Percentiles rank a stretch among this genome's conserved stretches.
These are phyloP conservation scores for Trifolium subterraneum DNA, from an alignment of 306 rosid genomes.

Conservation along the genomic window DNA sequence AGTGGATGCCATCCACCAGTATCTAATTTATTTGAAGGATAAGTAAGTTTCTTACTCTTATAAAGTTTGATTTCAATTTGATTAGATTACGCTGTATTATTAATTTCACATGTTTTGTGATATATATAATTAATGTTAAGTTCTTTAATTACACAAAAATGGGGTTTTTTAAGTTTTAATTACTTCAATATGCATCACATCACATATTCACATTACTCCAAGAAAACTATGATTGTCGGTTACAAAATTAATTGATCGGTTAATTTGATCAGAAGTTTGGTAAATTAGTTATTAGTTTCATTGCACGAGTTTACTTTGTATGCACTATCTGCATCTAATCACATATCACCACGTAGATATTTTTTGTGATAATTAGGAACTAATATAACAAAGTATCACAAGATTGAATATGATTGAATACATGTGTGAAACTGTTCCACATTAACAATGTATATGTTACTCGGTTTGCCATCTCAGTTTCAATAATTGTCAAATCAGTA, in stretches of 20 bases:
- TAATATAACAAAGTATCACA: background rate
- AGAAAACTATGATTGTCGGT: background rate
- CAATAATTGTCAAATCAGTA: background rate
- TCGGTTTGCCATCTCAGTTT: background rate
- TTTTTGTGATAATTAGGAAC: background rate
- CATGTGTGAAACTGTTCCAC: background rate
- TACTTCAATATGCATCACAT: slow-evolving; percentile 16
- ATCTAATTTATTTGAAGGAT: slow-evolving; percentile 48
- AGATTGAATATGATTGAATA: background rate
- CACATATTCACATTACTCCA: background rate
- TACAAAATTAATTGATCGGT: background rate
- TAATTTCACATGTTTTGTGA: background rate
- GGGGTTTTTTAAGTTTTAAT: background rate
- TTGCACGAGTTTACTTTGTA: background rate
- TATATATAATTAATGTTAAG: background rate
- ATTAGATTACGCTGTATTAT: slow-evolving; percentile 7
- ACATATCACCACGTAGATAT: background rate
- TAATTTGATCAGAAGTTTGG: background rate
- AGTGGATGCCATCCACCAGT: slow-evolving; percentile 49
- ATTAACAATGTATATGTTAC: too few relatives aligned
- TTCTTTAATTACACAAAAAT: too few relatives aligned
- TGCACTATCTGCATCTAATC: background rate
- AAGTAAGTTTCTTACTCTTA: slow-evolving; percentile 45
- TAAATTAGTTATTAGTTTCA: background rate
- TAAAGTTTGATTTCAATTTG: slow-evolving; percentile 3